Percentiles rank a stretch among this genome's conserved stretches.
phyloP scores from a whole-genome alignment of 1,284 basidiomycete species.

The Farysia itapuensis region DNA sequence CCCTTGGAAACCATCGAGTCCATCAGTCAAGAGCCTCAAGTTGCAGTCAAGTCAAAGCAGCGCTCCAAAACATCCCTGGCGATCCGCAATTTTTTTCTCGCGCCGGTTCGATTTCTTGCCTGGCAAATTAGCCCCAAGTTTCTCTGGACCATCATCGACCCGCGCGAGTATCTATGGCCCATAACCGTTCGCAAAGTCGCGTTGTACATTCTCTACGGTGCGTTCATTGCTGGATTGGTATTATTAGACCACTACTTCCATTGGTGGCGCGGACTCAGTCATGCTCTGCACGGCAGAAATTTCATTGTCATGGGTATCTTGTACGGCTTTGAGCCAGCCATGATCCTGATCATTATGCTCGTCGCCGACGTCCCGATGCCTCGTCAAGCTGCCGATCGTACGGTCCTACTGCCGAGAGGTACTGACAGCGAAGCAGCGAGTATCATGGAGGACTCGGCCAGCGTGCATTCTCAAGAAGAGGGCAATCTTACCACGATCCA shows the following conservation, averaged over 20 bases:
- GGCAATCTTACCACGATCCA: not conserved
- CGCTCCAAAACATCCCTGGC: not conserved
- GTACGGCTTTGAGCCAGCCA: slow-evolving; percentile 24
- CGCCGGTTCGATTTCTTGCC: not conserved
- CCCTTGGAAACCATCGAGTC: not conserved
- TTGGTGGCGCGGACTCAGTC: slow-evolving; percentile 24
- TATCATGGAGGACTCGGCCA: not conserved
- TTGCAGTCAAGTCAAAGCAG: not conserved
- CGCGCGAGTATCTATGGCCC: slow-evolving; percentile 18
- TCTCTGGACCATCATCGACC: slow-evolving; percentile 13
- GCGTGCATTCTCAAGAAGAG: not conserved
- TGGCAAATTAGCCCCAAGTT: slow-evolving; percentile 2
- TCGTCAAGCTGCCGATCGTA: slow-evolving; percentile 16
- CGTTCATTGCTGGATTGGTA: slow-evolving; percentile 11
- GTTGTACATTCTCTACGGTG: slow-evolving; percentile 21
- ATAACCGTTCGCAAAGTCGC: slow-evolving; percentile 14
- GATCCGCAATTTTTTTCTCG: not conserved
- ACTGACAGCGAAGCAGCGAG: slow-evolving; percentile 1
- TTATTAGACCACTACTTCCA: slow-evolving; percentile 25
- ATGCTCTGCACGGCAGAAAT: slow-evolving; percentile 22
- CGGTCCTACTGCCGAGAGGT: slow-evolving; percentile 15
- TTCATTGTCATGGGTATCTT: slow-evolving; percentile 21
- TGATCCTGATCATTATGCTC: slow-evolving; percentile 24
- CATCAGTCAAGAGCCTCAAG: not conserved
- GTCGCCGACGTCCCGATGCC: slow-evolving; percentile 15